A percentile compares a stretch with the other conserved stretches of the same genome.
phyloP scores from a whole-genome alignment of 495 filamentous ascomycete genomes.

The Barbatosphaeria neglecta region DNA sequence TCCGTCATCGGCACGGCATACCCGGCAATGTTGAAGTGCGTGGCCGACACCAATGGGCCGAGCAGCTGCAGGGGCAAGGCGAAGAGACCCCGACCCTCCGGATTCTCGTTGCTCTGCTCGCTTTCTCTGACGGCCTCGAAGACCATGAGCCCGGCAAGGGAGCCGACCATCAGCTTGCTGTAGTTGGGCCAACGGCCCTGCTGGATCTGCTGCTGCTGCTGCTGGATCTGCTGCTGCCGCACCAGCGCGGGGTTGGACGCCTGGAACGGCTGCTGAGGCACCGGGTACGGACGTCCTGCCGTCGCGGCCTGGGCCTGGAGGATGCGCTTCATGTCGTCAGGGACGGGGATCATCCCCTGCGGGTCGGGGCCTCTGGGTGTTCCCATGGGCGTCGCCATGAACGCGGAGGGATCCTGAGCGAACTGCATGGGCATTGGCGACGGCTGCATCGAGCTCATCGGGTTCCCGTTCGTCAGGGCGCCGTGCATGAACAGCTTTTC shows the following conservation, averaged over 20 bases:
- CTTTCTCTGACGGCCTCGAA: slow-evolving; percentile 59
- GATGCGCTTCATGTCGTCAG: slow-evolving; percentile 66
- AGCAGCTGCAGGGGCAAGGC: slow-evolving; percentile 51
- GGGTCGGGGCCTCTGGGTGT: slow-evolving; percentile 23
- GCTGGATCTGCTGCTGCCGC: slow-evolving; percentile 36
- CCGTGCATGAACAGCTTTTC: slow-evolving; percentile 56
- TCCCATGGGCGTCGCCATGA: slow-evolving; percentile 20
- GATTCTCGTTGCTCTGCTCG: slow-evolving; percentile 43
- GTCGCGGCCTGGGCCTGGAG: slow-evolving; percentile 33
- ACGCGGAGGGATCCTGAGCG: slow-evolving; percentile 18
- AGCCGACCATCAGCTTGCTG: slow-evolving; percentile 81
- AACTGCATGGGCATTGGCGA: slow-evolving; percentile 37
- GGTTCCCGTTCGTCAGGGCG: slow-evolving; percentile 34
- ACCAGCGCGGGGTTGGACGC: slow-evolving; percentile 23
- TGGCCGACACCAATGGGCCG: slow-evolving; percentile 23
- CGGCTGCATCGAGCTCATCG: slow-evolving; percentile 34
- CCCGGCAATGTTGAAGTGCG: slow-evolving; percentile 35
- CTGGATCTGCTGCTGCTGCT: slow-evolving; percentile 30
- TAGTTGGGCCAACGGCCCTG: slow-evolving; percentile 35
- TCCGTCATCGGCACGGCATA: slow-evolving; percentile 28
- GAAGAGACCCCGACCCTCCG: slow-evolving; percentile 58
- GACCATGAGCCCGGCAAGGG: slow-evolving; percentile 83
- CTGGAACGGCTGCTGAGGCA: slow-evolving; percentile 25
- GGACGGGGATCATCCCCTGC: slow-evolving; percentile 65
- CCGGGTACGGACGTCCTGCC: slow-evolving; percentile 31